A percentile compares a stretch with the other conserved stretches of the same genome.
phyloP scores from a whole-genome alignment of 2,329 filamentous ascomycete species.

The Botrytis galanthina region DNA sequence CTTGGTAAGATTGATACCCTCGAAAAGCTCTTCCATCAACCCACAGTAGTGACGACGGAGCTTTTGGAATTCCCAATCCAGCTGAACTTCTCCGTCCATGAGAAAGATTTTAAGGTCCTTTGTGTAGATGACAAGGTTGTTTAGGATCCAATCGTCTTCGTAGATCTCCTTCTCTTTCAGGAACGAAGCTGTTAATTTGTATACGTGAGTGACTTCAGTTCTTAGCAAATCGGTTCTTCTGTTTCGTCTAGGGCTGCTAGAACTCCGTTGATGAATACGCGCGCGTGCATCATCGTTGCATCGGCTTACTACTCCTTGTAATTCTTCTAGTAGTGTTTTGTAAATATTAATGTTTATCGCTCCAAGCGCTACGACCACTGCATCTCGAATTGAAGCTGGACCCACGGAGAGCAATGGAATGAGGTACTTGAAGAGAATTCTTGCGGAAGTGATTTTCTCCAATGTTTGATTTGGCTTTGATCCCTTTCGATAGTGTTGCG shows the following conservation, averaged over 20 bases:
- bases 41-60: constrained; percentile 92
- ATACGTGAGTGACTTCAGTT: constrained; percentile 94
- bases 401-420: constrained; percentile 82
- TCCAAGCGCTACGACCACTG: constrained; percentile 86
- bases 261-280: constrained; percentile 80
- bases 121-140: constrained; percentile 83
- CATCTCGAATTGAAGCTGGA: constrained; percentile 78
- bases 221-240: constrained; percentile 81
- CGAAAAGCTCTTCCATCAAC: constrained; percentile 87
- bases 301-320: constrained; percentile 80
- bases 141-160: constrained; percentile 85
- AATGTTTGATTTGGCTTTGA: constrained; percentile 69
- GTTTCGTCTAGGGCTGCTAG: constrained; percentile 78
- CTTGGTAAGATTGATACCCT: constrained; percentile 80
- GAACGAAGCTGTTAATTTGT: constrained; percentile 90
- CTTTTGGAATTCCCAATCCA: constrained; percentile 91
- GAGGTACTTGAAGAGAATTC: constrained; percentile 85
- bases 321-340: constrained; percentile 80
- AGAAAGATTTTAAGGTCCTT: constrained; percentile 92
- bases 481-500: constrained; percentile 76
- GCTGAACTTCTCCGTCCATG: constrained; percentile 91
- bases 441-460: constrained; percentile 81
- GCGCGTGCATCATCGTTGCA: constrained; percentile 88
- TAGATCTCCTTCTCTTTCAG: constrained; percentile 75
- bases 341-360: constrained; percentile 96